Evolutionary conservation across 768 basidiomycete species (phyloP).

Genomic region (Suillus occidentalis): DNA sequence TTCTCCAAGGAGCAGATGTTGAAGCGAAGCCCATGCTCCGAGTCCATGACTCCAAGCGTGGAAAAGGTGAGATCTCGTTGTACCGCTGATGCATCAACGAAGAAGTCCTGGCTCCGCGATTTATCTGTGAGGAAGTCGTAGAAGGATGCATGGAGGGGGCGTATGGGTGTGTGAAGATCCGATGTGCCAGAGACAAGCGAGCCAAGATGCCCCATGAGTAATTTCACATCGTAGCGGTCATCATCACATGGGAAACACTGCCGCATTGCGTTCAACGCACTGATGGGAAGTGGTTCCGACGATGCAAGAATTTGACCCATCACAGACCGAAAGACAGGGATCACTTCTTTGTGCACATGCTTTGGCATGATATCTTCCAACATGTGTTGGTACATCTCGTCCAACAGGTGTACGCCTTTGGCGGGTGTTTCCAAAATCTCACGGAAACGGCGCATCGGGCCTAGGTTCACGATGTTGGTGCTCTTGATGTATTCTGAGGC

Average conservation of each 20-base stretch:
- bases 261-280: background rate
- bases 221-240: slow-evolving; percentile 19
- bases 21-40: slow-evolving; percentile 15
- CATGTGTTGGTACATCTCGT: background rate
- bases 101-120: slow-evolving; percentile 14
- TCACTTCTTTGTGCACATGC: background rate
- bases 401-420: slow-evolving; percentile 3
- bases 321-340: background rate
- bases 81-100: background rate
- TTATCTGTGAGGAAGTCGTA: slow-evolving; percentile 22
- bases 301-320: slow-evolving; percentile 5
- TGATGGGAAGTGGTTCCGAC: slow-evolving; percentile 4
- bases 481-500: slow-evolving; percentile 12
- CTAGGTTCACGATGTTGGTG: background rate
- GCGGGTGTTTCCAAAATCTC: background rate
- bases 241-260: slow-evolving; percentile 3
- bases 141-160: slow-evolving; percentile 28
- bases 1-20: slow-evolving; percentile 16
- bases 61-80: slow-evolving; percentile 12
- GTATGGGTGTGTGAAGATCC: slow-evolving; percentile 8
- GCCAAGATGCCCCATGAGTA: background rate
- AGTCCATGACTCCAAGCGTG: slow-evolving; percentile 27
- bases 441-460: background rate
- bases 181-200: slow-evolving; percentile 7
- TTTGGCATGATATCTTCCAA: background rate